Conservation (phyloP, 345 rosid species). For the Corymbia maculata region DNA sequence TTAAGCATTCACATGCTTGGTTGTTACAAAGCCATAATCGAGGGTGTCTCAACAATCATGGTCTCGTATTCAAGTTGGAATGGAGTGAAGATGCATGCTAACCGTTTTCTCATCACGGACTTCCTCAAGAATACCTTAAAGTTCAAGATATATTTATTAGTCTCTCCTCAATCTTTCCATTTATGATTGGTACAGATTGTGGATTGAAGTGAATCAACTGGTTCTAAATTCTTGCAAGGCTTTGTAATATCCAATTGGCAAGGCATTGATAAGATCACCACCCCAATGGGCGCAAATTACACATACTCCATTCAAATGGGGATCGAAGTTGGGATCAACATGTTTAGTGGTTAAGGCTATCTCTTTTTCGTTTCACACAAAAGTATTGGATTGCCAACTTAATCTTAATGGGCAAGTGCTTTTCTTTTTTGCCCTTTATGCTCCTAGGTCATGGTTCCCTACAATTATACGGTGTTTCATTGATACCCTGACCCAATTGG, state of each 20-base stretch:
- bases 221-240: constrained; percentile 27
- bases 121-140: constrained; percentile 43
- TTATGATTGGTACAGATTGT: neutral
- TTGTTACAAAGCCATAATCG: constrained; percentile 30
- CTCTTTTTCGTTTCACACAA: neutral
- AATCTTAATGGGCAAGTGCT: neutral
- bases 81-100: constrained; percentile 66
- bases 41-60: constrained; percentile 76
- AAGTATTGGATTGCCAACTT: neutral
- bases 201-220: neutral
- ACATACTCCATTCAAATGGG: constrained; percentile 40
- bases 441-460: constrained; percentile 63
- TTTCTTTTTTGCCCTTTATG: neutral
- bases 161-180: neutral
- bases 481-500: constrained; percentile 25
- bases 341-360: constrained; percentile 27
- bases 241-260: constrained; percentile 75
- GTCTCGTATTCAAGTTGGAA: constrained; percentile 72
- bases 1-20: constrained; percentile 63
- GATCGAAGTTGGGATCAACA: constrained; percentile 60
- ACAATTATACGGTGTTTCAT: constrained; percentile 43
- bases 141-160: constrained; percentile 33
- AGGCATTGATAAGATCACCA: constrained; percentile 63
- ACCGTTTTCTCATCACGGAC: constrained; percentile 35
- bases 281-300: constrained; percentile 53